phyloP scores from a whole-genome alignment of 2,329 filamentous ascomycete genomes.

The Ophiostoma ips region DNA sequence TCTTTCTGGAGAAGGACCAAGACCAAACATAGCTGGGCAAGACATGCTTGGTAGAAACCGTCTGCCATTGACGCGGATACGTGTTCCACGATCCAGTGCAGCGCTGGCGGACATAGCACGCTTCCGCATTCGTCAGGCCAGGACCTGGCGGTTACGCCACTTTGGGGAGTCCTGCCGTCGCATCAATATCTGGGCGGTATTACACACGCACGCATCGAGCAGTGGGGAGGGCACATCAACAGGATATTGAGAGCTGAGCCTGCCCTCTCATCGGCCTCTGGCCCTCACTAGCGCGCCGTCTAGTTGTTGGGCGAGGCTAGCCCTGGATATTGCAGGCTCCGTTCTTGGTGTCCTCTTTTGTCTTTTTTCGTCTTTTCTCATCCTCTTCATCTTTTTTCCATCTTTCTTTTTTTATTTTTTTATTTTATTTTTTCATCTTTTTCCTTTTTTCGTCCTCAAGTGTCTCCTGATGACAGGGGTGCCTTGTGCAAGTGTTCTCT shows the following conservation, averaged over 20 bases:
- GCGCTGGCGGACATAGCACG: not conserved
- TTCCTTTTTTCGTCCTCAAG: not conserved
- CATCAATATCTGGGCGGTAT: slow-evolving; percentile 1
- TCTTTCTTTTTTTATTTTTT: not conserved
- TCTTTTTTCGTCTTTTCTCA: not conserved
- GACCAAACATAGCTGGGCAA: not conserved
- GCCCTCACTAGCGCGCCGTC: not conserved
- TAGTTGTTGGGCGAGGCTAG: not conserved
- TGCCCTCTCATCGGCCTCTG: not conserved
- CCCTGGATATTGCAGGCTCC: not conserved
- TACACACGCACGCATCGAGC: not conserved
- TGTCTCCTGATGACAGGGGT: not conserved
- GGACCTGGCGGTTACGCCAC: not conserved
- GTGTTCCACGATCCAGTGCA: not conserved
- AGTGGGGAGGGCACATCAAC: not conserved
- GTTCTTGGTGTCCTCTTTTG: not conserved
- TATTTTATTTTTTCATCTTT: not conserved
- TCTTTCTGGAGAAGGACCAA: not conserved
- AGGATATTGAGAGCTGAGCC: not conserved
- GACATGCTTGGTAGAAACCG: not conserved
- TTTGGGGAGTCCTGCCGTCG: not conserved
- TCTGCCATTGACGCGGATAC: not conserved
- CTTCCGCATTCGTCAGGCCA: not conserved
- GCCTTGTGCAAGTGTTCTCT: not conserved
- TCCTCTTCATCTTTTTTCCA: not conserved